Evolutionary conservation across 306 rosid genomes (phyloP).

Genomic region (Vigna angularis): DNA sequence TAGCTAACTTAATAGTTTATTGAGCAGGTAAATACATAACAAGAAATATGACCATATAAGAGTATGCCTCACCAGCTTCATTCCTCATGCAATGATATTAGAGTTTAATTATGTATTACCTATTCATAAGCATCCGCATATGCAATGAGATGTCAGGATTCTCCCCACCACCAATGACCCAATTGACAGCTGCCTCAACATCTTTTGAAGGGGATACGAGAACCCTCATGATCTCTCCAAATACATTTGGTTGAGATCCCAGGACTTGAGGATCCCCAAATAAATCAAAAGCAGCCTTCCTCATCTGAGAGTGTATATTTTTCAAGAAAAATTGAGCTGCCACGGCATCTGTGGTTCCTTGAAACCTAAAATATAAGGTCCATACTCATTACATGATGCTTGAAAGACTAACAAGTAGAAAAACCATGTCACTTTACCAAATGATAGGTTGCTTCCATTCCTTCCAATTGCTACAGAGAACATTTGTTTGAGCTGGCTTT

Average conservation of each 20-base stretch:
- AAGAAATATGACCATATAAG: neutral
- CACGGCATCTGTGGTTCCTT: constrained; percentile 89
- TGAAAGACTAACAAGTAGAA: constrained; percentile 29
- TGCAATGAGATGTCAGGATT: constrained; percentile 93
- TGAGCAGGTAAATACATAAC: neutral
- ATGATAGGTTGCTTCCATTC: constrained; percentile 92
- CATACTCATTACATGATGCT: constrained; percentile 45
- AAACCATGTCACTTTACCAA: constrained; percentile 62
- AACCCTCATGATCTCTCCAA: constrained; percentile 93
- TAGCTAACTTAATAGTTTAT: neutral
- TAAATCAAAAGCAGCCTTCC: constrained; percentile 74
- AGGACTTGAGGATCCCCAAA: constrained; percentile 76
- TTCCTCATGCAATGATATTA: constrained; percentile 30
- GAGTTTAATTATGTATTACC: constrained; percentile 52
- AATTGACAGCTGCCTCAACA: constrained; percentile 81
- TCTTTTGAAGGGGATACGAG: constrained; percentile 86
- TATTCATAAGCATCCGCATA: constrained; percentile 95
- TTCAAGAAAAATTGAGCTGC: constrained; percentile 94
- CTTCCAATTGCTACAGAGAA: constrained; percentile 91
- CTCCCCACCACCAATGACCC: constrained; percentile 72
- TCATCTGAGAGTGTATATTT: constrained; percentile 83
- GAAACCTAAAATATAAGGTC: constrained; percentile 75
- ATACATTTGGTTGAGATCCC: constrained; percentile 80
- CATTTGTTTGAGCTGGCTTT: constrained; percentile 87
- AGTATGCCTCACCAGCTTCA: constrained; percentile 31